These are phyloP conservation scores for Cladosporium sp. DNA, from an alignment of 2,329 filamentous ascomycete genomes.

Conservation along the genomic window DNA sequence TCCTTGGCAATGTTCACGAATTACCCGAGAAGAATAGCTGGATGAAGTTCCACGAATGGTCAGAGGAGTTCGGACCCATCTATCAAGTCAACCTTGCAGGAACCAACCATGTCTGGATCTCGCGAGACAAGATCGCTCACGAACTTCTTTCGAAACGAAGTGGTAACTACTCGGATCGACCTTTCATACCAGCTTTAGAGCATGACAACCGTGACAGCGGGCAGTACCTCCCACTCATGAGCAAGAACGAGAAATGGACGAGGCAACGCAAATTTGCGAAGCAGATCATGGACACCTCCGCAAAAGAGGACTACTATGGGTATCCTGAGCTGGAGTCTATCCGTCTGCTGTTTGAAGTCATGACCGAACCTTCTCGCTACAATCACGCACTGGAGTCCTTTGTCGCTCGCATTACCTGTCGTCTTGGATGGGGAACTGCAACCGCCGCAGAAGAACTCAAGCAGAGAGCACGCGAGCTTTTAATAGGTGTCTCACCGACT, in stretches of 20 bases:
- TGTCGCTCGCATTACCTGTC: constrained; percentile 49
- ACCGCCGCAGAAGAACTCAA: constrained; percentile 49
- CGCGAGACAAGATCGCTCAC: constrained; percentile 43
- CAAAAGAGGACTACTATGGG: constrained; percentile 42
- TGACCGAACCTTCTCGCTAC: constrained; percentile 45
- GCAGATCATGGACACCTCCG: constrained; percentile 47
- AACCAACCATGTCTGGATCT: constrained; percentile 49
- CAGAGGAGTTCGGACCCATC: constrained; percentile 40
- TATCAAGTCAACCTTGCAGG: constrained; percentile 49
- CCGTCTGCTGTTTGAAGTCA: constrained; percentile 46
- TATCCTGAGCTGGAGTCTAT: constrained; percentile 49
- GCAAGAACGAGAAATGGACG: constrained; percentile 42
- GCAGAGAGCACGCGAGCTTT: constrained; percentile 47
- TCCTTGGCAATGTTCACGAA: constrained; percentile 45
- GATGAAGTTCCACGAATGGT: constrained; percentile 50
- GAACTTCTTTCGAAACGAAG: constrained; percentile 48
- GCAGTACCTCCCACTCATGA: constrained; percentile 48
- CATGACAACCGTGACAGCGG: constrained; percentile 47
- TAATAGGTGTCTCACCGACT: constrained; percentile 48
- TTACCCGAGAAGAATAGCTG: constrained; percentile 46
- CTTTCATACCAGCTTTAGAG: constrained; percentile 47
- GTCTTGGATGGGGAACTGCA: constrained; percentile 48
- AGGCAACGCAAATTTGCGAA: constrained; percentile 48
- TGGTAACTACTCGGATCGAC: constrained; percentile 49
- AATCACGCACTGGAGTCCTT: constrained; percentile 48